phyloP scores from a whole-genome alignment of 1,284 basidiomycete species.

The Ustilago cynodontis region DNA sequence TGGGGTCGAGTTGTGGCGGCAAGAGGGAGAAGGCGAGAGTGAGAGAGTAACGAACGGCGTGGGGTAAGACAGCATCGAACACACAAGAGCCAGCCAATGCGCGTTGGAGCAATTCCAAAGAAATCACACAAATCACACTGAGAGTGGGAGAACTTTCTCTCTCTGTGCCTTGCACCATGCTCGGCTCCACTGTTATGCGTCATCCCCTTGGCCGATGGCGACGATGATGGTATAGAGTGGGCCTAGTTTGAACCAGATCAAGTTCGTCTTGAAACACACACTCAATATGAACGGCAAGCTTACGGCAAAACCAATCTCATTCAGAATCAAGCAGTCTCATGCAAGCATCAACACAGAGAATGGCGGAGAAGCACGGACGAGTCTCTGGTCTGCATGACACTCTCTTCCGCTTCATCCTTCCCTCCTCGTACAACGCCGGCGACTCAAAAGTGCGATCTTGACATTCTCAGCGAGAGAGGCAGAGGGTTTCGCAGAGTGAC shows the following conservation, averaged over 20 bases:
- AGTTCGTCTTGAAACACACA: no score
- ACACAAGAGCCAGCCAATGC: slow-evolving; percentile 2
- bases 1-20: background rate
- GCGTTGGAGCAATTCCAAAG: slow-evolving; percentile 1
- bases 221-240: no score
- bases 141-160: no score
- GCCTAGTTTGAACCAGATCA: no score
- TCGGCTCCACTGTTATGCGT: background rate
- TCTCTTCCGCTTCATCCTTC: slow-evolving; percentile 19
- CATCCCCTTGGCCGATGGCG: no score
- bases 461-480: background rate
- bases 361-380: slow-evolving; percentile 30
- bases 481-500: background rate
- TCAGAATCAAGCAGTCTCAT: no score
- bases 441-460: slow-evolving; percentile 5
- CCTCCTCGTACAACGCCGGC: background rate
- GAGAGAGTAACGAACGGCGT: no score
- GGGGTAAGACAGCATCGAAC: background rate
- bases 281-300: no score
- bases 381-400: background rate
- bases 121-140: no score
- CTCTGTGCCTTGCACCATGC: background rate
- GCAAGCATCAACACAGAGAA: background rate
- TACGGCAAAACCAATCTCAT: background rate
- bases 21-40: background rate